Conservation (phyloP, 352 stramenopile species). For the Pythium sukuiense region DNA sequence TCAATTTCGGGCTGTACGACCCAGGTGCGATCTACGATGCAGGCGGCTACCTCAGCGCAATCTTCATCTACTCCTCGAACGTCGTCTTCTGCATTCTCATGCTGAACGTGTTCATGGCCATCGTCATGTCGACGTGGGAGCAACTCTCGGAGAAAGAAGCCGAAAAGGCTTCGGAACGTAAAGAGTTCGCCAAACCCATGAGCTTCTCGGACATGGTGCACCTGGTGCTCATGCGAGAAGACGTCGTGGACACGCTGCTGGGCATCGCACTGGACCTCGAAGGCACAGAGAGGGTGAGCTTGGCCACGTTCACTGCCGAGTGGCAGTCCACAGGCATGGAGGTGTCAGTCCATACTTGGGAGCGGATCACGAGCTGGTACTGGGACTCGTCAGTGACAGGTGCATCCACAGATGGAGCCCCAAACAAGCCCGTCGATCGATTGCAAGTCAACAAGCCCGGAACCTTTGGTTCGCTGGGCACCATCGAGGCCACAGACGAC, state of each 20-base stretch:
- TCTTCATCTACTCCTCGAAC: slow-evolving; percentile 73
- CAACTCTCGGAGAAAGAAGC: slow-evolving; percentile 52
- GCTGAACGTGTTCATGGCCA: slow-evolving; percentile 80
- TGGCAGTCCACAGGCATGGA: slow-evolving; percentile 44
- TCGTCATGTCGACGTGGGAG: slow-evolving; percentile 76
- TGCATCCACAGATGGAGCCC: neutral
- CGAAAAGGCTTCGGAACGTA: slow-evolving; percentile 45
- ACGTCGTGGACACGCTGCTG: slow-evolving; percentile 59
- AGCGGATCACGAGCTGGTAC: slow-evolving; percentile 56
- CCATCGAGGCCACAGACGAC: slow-evolving; percentile 31
- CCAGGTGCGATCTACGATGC: slow-evolving; percentile 68
- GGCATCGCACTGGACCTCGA: slow-evolving; percentile 52
- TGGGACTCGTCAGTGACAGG: slow-evolving; percentile 35
- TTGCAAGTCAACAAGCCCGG: slow-evolving; percentile 3
- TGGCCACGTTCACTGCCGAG: slow-evolving; percentile 36
- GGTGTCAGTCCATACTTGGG: slow-evolving; percentile 39
- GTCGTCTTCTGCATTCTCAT: slow-evolving; percentile 76
- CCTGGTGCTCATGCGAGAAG: slow-evolving; percentile 57
- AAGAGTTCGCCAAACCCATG: slow-evolving; percentile 45
- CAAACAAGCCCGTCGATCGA: slow-evolving; percentile 16
- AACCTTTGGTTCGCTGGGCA: neutral
- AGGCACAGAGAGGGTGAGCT: slow-evolving; percentile 36
- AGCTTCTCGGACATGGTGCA: slow-evolving; percentile 44
- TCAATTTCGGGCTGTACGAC: slow-evolving; percentile 74
- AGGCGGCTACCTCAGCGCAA: slow-evolving; percentile 55